These are phyloP conservation scores for Pisolithus thermaeus DNA, from an alignment of 1,284 basidiomycete genomes.

Conservation along the genomic window DNA sequence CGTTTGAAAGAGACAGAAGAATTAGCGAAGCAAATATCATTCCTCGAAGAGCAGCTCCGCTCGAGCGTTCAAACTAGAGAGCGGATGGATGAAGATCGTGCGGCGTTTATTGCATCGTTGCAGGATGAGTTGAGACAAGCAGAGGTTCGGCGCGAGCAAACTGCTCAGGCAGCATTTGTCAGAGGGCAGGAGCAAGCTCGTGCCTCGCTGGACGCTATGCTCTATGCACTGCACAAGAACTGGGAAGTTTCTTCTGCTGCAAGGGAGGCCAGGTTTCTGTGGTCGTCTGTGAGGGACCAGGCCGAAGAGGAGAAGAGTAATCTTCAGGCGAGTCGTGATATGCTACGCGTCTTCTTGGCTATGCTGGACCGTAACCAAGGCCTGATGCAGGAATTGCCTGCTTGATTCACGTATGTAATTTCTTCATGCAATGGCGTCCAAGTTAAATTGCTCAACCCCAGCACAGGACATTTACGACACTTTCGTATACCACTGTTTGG, in stretches of 20 bases:
- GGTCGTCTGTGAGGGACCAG: constrained; percentile 48
- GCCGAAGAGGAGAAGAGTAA: constrained; percentile 54
- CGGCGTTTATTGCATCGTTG: constrained; percentile 43
- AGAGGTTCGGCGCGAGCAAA: constrained; percentile 38
- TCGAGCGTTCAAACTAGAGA: constrained; percentile 41
- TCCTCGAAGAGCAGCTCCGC: constrained; percentile 54
- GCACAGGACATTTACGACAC: constrained; percentile 14
- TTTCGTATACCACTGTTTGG: constrained; percentile 7
- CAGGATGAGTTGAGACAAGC: constrained; percentile 50
- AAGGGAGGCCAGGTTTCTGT: constrained; percentile 42
- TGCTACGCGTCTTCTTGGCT: constrained; percentile 48
- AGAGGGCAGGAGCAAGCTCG: constrained; percentile 38
- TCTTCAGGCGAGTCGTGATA: constrained; percentile 47
- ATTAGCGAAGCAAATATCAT: constrained; percentile 50
- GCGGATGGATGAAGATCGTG: constrained; percentile 44
- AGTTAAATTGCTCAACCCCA: background rate
- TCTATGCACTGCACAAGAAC: constrained; percentile 35
- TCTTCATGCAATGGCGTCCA: background rate
- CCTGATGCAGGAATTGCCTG: constrained; percentile 20
- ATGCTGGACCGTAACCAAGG: constrained; percentile 46
- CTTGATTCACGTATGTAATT: constrained; percentile 22
- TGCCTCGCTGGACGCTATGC: constrained; percentile 30
- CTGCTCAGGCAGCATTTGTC: constrained; percentile 41
- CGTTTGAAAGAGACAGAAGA: constrained; percentile 55
- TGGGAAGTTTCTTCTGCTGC: constrained; percentile 38